Evolutionary conservation across 805 yeast species (phyloP), one percentile per base, ranked within the genome.

Genomic region (Sugiyamaella valdiviana): DNA sequence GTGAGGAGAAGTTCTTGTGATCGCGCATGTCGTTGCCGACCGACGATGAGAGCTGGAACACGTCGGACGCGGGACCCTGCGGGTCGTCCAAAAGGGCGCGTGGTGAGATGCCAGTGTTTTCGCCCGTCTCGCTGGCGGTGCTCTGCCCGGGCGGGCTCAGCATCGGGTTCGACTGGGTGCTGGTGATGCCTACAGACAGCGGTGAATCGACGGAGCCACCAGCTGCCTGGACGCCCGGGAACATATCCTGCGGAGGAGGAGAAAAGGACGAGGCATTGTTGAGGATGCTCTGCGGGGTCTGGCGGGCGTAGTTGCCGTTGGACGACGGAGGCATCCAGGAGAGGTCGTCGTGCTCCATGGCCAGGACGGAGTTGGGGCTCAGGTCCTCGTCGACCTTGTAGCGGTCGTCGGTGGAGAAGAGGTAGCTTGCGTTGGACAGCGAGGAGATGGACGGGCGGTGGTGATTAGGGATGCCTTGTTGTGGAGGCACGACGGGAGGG

Each of bases 321-420:
- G 24, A 26, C 6, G 55, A 39, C 2, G 55, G 55, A 16, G 56
- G 53, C 50, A 53, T 36, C 56, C 55, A 52, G 10, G 56, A 47
- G n/a, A 54, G 43, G 42, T 54, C 57, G 24, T 53, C 53, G 29
- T 15, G 45, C 21, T 50, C 53, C 19, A 50, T 24, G 23, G 24
- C 41, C 10, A 50, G 10, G 2, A 46, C 46, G 32, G 49, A 43
- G n/a, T 41, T 41, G 19, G 55, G 55, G 26, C 51, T 46, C 23
- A 49, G 35, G n/a, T 52, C 56, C 20, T 52, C 56, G 16, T 50
- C 56, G 38, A 40, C 23, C 23, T 39, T 45, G 21, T 22, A 49
- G 6, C 40, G 38, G 29, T 15, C 23, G 3, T 41, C 44, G 2
- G n/a, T n/a, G n/a, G 39, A 16, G 14, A 24, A n/a, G 36, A 9